Base-by-base conservation (phyloP, 2,329 filamentous ascomycete genomes). In the Capronia coronata region DNA sequence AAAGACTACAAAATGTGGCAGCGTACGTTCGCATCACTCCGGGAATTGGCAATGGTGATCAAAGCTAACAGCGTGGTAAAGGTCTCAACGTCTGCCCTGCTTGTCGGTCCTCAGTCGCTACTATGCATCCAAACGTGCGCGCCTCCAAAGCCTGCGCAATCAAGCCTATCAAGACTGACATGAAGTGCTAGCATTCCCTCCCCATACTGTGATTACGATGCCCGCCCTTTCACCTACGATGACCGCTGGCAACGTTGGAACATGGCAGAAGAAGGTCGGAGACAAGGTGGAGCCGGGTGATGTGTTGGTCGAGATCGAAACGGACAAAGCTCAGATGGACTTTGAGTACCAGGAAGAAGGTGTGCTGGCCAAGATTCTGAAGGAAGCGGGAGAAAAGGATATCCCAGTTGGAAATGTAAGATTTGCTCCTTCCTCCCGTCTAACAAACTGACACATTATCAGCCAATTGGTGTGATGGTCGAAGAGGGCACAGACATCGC, bases 241-340 rank as follows among this genome's bases (percentile, higher is more conserved):
- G 93, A 90, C 87, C 58, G 78, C 87, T 56, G 93, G 93, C 68
- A 95, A 94, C 76, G 94, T 98, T 71, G 94, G 93, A 64, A 76
- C 83, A 58, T 98, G 93, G 93, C 88, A 97, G 76, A 98, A 97
- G 81, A 94, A 96, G 76, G 78, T 83, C 60, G 93, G 93, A 67
- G 93, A 98, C 71, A 66, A 76, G 56, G 83, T 98, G 69, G 75
- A 80, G 51, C 90, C 94, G 45, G 93, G 93, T 68, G 93, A 98
- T 68, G 93, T 98, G 40, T 75, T 98, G 62, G 90, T 95, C 61
- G 90, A 95, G 78, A 95, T 97, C 65, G 93, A 98, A 80, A 98
- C 93, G 63, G 93, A 98, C 74, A 98, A 98, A 80, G 93, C 93
- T 59, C 93, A 97, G 76, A 98, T 98, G 93, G 93, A 98, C 76